Conservation (phyloP, 78 protist species). For the Fonticula alba region DNA sequence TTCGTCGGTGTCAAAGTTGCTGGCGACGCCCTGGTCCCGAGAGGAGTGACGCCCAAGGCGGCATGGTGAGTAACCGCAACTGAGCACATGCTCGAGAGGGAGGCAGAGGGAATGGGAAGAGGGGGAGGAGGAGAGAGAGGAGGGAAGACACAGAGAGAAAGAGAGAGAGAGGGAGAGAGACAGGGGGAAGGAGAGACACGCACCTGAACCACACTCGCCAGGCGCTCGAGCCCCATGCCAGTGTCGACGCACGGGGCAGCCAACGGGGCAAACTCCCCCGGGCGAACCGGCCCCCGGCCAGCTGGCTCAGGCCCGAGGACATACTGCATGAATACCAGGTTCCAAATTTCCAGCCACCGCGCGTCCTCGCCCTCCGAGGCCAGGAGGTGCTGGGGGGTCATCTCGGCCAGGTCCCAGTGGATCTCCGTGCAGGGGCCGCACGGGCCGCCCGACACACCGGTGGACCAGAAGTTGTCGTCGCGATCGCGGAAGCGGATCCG, state of each 20-base stretch:
- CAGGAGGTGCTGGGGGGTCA: too few relatives aligned
- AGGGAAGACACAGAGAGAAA: too few relatives aligned
- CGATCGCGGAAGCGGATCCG: constrained; percentile 3
- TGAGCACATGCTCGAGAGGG: neutral
- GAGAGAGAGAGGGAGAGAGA: neutral
- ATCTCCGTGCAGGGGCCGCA: constrained; percentile 69
- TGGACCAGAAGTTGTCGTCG: constrained; percentile 46
- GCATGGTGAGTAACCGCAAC: neutral
- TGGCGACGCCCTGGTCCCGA: neutral
- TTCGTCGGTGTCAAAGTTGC: neutral
- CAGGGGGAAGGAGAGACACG: too few relatives aligned
- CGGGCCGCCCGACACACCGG: constrained; percentile 51
- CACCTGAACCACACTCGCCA: constrained; percentile 39
- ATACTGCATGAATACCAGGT: constrained; percentile 47
- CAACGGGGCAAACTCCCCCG: constrained; percentile 7
- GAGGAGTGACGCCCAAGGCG: neutral
- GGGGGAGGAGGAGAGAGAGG: neutral
- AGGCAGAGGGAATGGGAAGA: neutral
- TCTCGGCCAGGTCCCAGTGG: constrained; percentile 25
- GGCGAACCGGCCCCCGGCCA: too few relatives aligned
- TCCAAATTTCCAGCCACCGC: constrained; percentile 52
- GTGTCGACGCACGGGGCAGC: constrained; percentile 41
- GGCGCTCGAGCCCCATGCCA: constrained; percentile 67
- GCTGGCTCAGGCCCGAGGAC: neutral
- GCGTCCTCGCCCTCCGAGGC: neutral